Conservation (phyloP, 2,329 filamentous ascomycete species). For the Phoma sp. region DNA sequence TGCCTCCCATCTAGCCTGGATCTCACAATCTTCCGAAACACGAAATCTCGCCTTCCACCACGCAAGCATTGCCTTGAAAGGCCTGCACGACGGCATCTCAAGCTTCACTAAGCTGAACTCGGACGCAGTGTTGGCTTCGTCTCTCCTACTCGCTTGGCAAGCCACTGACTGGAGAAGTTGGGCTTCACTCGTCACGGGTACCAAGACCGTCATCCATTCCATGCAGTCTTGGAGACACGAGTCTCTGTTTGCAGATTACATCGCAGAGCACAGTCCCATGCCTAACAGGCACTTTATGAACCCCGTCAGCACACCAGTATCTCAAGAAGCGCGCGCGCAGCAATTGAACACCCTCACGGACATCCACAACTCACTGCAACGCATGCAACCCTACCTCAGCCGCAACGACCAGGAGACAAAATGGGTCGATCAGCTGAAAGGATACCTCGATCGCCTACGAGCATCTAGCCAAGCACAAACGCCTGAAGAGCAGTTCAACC, state of each 20-base stretch:
- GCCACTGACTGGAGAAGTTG: conserved; percentile 93
- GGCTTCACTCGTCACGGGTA: conserved; percentile 77
- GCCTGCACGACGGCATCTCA: conserved; percentile 85
- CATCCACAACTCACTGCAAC: conserved; percentile 51
- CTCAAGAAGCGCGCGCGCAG: conserved; percentile 63
- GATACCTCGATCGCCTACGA: conserved; percentile 55
- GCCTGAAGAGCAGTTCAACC: conserved; percentile 85
- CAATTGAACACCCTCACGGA: conserved; percentile 57
- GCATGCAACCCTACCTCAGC: conserved; percentile 52
- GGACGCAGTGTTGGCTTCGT: conserved; percentile 89
- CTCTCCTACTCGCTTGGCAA: conserved; percentile 93
- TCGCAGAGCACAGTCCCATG: conserved; percentile 70
- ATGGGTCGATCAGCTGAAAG: conserved; percentile 57
- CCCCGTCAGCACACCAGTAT: conserved; percentile 69
- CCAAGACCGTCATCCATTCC: conserved; percentile 75
- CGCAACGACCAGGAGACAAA: conserved; percentile 55
- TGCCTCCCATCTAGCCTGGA: conserved; percentile 90
- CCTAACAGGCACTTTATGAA: conserved; percentile 57
- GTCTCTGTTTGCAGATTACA: conserved; percentile 83
- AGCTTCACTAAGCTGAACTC: conserved; percentile 85
- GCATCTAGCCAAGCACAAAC: conserved; percentile 51
- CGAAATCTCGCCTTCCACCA: conserved; percentile 90
- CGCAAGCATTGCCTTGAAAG: conserved; percentile 82
- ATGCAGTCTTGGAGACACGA: conserved; percentile 94
- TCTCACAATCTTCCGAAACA: conserved; percentile 83